Base-by-base conservation (phyloP, 1,139 yeast genomes). In the Debaryomyces subglobosus region DNA sequence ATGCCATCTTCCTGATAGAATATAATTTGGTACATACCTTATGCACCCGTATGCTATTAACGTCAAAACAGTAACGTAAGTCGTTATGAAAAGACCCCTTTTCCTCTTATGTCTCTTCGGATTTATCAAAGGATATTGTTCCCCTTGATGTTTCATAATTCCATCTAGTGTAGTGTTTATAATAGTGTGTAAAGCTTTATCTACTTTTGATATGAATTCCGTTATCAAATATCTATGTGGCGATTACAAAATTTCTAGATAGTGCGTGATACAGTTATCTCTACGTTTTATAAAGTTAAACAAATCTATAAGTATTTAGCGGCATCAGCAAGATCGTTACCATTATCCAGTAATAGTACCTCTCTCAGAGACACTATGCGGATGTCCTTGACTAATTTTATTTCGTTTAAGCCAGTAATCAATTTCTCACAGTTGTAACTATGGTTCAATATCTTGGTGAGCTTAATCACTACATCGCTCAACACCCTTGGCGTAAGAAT, bases 311-410 rank as follows among this genome's bases (percentile, higher is more conserved):
- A 25, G 43, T 50, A 51, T 18, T 37, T 46, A 23, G 51, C 53
- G 20, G 43, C 39, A n/a, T 47, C 47, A 21, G 46, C 12, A 10
- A 49, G 35, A 20, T 50, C 53, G 20, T 44, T 12, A 10, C 49
- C 38, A 32, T 53, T 38, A 35, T 57, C 53, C 25, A 49, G 48
- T 15, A 52, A 37, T 39, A 62, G 53, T 20, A 49, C 50, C 6
- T 60, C 55, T 40, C 69, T 59, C 65, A 65, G 71, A 1, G 64
- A 56, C 16, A 69, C 59, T 13, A 68, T 53, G 25, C 66, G 59
- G 23, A 72, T 65, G 51, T 71, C 74, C 51, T 64, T 69, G 15
- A 71, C 65, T 27, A 63, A 57, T 39, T 49, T 59, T 16, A 60
- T 56, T 8, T 55, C 58, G 7, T 45, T 44, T 20, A 36, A 34